Percentiles rank a stretch among this genome's conserved stretches.
Evolutionary conservation across 2,329 filamentous ascomycete species (phyloP).

Genomic region (Teratosphaeria epicoccoides): DNA sequence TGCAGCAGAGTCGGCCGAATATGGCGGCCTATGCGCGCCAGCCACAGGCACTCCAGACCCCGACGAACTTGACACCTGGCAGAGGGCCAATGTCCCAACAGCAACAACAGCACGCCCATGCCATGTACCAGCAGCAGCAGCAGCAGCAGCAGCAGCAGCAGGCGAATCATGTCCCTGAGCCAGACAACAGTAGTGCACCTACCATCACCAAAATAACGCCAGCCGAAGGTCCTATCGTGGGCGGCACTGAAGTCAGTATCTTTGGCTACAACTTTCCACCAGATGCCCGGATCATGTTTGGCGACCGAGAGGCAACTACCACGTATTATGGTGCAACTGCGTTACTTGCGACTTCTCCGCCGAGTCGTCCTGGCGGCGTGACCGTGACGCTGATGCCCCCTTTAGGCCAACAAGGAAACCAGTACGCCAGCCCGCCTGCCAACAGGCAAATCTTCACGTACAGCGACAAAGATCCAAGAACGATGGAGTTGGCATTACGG

Average conservation of each 20-base stretch:
- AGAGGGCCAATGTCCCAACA: constrained; percentile 7
- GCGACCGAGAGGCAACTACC: constrained; percentile 56
- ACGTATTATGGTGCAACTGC: constrained; percentile 72
- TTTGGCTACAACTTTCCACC: constrained; percentile 72
- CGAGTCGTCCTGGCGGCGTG: constrained; percentile 58
- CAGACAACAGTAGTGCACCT: constrained; percentile 25
- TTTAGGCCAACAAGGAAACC: constrained; percentile 26
- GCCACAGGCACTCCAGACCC: constrained; percentile 19
- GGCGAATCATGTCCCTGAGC: neutral
- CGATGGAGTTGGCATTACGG: constrained; percentile 47
- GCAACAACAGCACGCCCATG: constrained; percentile 1
- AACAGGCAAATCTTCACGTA: constrained; percentile 46
- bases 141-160: constrained; percentile 5
- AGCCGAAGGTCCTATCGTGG: constrained; percentile 66
- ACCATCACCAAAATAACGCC: constrained; percentile 77
- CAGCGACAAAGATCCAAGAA: constrained; percentile 10
- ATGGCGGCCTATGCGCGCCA: constrained; percentile 24
- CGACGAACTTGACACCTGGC: constrained; percentile 14
- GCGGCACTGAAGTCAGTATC: constrained; percentile 79
- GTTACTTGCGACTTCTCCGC: constrained; percentile 69
- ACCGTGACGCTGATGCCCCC: constrained; percentile 50
- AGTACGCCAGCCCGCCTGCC: neutral
- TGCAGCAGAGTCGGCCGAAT: constrained; percentile 22
- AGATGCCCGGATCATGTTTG: constrained; percentile 76
- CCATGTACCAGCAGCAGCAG: constrained; percentile 3